phyloP scores from a whole-genome alignment of 2,329 filamentous ascomycete species.

The Lasiodiplodia sp. region DNA sequence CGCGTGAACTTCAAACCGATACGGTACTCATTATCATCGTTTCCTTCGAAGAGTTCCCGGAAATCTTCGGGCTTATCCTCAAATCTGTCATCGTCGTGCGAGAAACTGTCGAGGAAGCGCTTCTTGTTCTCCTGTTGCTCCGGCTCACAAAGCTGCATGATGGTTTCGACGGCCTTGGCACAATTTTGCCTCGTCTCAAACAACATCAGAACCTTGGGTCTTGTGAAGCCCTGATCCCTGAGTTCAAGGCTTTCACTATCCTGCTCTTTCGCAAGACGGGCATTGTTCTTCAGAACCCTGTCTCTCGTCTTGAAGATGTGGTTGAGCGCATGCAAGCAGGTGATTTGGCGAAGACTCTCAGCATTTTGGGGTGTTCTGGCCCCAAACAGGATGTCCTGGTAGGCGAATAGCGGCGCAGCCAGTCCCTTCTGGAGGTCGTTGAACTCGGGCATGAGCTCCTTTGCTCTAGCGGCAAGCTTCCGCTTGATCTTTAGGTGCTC shows the following conservation, averaged over 20 bases:
- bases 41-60: constrained; percentile 86
- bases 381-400: constrained; percentile 81
- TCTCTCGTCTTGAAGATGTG: constrained; percentile 95
- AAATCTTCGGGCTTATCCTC: constrained; percentile 85
- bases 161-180: constrained; percentile 76
- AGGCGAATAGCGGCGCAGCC: constrained; percentile 77
- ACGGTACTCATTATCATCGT: constrained; percentile 97
- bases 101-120: constrained; percentile 85
- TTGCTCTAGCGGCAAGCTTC: constrained; percentile 41
- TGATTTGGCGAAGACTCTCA: constrained; percentile 71
- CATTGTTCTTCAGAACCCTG: constrained; percentile 89
- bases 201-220: constrained; percentile 90
- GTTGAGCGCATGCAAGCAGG: constrained; percentile 85
- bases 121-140: constrained; percentile 96
- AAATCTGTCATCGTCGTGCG: constrained; percentile 72
- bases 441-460: constrained; percentile 56
- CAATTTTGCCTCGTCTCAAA: constrained; percentile 89
- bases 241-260: constrained; percentile 71
- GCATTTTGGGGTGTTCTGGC: constrained; percentile 74
- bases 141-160: constrained; percentile 76
- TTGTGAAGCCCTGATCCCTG: constrained; percentile 92
- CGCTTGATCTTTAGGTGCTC: constrained; percentile 44
- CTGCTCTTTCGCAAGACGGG: constrained; percentile 73
- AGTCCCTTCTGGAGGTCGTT: constrained; percentile 69
- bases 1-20: constrained; percentile 96